Evolutionary conservation across 257 asterid genomes (phyloP), one percentile per base, ranked within the genome.

Genomic region (Solanum corneliomulleri): DNA sequence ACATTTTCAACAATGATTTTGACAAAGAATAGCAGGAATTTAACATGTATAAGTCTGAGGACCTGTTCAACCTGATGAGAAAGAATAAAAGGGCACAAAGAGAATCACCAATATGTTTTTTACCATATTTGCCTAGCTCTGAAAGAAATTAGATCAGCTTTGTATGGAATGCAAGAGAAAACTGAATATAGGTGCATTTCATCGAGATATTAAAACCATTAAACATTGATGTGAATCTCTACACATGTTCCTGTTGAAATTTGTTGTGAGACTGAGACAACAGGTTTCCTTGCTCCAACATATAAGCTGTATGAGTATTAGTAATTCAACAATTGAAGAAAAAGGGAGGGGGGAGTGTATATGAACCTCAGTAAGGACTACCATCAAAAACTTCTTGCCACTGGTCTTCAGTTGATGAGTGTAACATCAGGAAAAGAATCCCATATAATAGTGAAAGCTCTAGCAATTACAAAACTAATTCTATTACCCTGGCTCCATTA

Each of bases 201-300:
- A 18, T 27, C 9, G 13, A 20, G n/a, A 78, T 18, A 15, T 27
- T 45, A 83, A 49, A 49, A 42, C 58, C 41, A 42, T 42, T 45
- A 83, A 83, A 87, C 68, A 89, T 91, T 82, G 81, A 87, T 87
- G 90, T 89, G 92, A 89, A 88, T 88, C 87, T 52, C 78, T 86
- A 86, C 84, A 88, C 91, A 87, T 88, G 87, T 87, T 90, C 93
- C 90, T 89, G 89, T 88, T 92, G 93, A 93, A 91, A 91, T 88
- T 88, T 91, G 89, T 85, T 52, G 92, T 31, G 89, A 86, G 82
- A 90, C 52, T 37, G 39, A 37, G 39, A 37, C 39, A 37, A 37
- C 7, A 37, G 83, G 86, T 89, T 92, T 87, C 84, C 86, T 92
- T 89, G 86, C 92, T 88, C 84, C 81, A 52, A 52, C 68, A 89